Percentiles rank a stretch among this genome's conserved stretches.
Evolutionary conservation across 192 early-diverging fungal genomes (phyloP).

Genomic region (Allomyces javanicus): DNA sequence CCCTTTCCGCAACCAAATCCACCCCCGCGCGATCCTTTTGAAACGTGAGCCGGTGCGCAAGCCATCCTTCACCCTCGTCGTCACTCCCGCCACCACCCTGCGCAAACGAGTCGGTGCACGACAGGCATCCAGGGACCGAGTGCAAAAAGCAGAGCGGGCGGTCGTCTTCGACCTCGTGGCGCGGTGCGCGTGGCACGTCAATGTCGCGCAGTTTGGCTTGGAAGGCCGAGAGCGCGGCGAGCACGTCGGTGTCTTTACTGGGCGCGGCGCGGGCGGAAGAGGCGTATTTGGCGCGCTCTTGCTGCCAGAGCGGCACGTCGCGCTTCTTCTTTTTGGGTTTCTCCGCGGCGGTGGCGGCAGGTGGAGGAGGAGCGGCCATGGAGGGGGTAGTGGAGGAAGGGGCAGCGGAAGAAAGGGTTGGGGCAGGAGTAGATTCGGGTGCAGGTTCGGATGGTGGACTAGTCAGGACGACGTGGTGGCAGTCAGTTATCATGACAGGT

Average conservation of each 20-base stretch:
- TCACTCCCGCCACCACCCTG: constrained; percentile 11
- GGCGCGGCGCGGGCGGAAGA: not conserved
- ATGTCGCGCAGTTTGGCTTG: constrained; percentile 22
- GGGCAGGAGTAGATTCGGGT: not conserved
- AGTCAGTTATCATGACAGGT: not conserved
- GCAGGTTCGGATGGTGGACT: not conserved
- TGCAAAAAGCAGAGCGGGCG: constrained; percentile 42
- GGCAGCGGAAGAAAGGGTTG: not conserved
- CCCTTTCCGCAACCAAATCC: constrained; percentile 17
- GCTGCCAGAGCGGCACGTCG: constrained; percentile 20
- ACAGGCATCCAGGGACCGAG: constrained; percentile 42
- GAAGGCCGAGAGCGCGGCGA: constrained; percentile 35
- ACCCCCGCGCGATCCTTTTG: constrained; percentile 43
- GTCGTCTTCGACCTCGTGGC: constrained; percentile 13
- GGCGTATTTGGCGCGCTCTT: constrained; percentile 26
- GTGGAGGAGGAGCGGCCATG: not conserved
- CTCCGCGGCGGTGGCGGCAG: not conserved
- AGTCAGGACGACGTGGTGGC: not conserved
- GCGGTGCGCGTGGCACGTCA: constrained; percentile 3
- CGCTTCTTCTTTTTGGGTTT: constrained; percentile 14
- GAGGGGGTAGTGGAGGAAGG: not conserved
- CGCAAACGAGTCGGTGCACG: constrained; percentile 38
- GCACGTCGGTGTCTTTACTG: constrained; percentile 3
- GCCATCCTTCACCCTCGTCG: constrained; percentile 43
- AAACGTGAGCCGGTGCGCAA: constrained; percentile 55